Evolutionary conservation across 805 yeast species (phyloP), one percentile per base, ranked within the genome.

Genomic region (Nakazawaea ernobii): DNA sequence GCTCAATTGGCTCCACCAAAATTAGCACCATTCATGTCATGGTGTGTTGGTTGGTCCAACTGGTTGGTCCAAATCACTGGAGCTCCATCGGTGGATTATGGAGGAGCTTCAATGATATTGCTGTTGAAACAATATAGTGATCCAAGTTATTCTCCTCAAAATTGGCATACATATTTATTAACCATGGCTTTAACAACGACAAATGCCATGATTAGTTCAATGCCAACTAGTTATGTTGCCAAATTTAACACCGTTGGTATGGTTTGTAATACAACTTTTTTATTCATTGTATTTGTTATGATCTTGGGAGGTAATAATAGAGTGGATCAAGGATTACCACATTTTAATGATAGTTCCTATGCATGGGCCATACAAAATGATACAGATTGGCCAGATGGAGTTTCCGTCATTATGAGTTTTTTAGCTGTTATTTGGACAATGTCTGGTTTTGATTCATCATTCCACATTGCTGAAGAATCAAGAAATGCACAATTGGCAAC

Each of bases 361-460:
- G 84, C 83, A 1, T 81, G 86, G 86, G 64, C 67, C 8, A 68
- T 79, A 46, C 60, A 68, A 39, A 81, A 81, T 60, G 74, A 70
- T 52, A 79, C 86, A 8, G 84, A 79, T 15, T 82, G 76, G 71
- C 82, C 84, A n/a, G 69, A 70, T 43, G 86, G 86, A 47, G 68
- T 80, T 43, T 73, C 82, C 27, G 67, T 78, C 56, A 61, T 82
- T 48, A 69, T 78, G 71, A 68, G 79, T 5, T 79, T 79, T 61
- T 59, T 78, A 57, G 80, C 84, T n/a, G 82, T 75, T 33, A 76
- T 79, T 49, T 80, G 84, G 84, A 78, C 84, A 35, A 82, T 84
- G 87, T 74, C 84, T 39, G 89, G 88, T 24, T 84, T 80, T 58
- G 89, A 84, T 59, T 79, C 86, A 20, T 86, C 89, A 0, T 84